Conservation (phyloP, 225 moss, liverwort and hornwort species). For the Marchantia polymorpha region DNA sequence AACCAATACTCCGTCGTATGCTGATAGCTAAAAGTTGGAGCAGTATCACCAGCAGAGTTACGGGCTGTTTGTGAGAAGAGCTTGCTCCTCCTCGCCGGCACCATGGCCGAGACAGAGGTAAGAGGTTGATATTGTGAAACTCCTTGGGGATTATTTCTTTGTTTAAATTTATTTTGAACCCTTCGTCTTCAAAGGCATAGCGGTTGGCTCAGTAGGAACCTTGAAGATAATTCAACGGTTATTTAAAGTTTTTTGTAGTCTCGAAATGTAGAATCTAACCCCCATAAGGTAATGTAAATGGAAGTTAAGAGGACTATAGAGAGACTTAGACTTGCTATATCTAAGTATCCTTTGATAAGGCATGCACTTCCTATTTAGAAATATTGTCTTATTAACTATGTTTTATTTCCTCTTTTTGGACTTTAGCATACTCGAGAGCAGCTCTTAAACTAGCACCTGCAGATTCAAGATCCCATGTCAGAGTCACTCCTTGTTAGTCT, state of each 20-base stretch:
- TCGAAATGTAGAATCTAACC: no score
- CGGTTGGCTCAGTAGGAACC: no score
- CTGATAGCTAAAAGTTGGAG: constrained; percentile 76
- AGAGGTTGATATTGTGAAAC: constrained; percentile 6
- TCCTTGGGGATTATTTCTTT: neutral
- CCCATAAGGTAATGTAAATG: no score
- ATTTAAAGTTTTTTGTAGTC: no score
- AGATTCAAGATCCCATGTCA: neutral
- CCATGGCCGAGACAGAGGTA: constrained; percentile 84
- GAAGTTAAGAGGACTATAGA: no score
- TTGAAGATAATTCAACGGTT: no score
- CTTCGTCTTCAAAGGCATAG: no score
- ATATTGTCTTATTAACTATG: neutral
- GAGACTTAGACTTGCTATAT: no score
- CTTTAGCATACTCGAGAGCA: neutral
- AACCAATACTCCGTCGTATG: neutral
- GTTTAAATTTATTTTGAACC: neutral
- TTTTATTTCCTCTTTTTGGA: neutral
- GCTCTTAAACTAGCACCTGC: neutral
- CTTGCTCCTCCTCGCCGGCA: constrained; percentile 63
- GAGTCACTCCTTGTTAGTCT: neutral
- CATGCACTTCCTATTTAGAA: neutral
- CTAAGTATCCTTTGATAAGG: no score
- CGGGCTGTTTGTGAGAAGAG: constrained; percentile 79
- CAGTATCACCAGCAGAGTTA: constrained; percentile 84